Conservation (phyloP, 2,329 filamentous ascomycete species). For the Diaporthe batatas region DNA sequence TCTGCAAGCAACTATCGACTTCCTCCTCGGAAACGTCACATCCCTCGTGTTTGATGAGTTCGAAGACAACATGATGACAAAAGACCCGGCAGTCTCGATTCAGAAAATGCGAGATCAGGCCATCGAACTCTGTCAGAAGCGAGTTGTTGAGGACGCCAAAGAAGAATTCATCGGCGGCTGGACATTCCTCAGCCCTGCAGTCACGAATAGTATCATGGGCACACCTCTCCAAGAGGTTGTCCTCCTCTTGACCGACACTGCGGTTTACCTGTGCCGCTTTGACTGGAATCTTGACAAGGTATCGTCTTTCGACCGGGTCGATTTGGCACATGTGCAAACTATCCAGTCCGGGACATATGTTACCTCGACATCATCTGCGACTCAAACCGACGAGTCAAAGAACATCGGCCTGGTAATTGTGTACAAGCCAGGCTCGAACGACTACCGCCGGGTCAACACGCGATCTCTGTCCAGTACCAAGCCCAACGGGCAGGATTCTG, state of each 20-base stretch:
- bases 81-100: conserved; percentile 91
- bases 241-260: conserved; percentile 85
- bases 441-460: conserved; percentile 86
- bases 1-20: conserved; percentile 94
- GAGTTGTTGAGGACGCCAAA: conserved; percentile 84
- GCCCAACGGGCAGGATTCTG: conserved; percentile 44
- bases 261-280: conserved; percentile 89
- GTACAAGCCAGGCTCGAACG: conserved; percentile 79
- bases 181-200: conserved; percentile 84
- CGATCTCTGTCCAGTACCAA: conserved; percentile 75
- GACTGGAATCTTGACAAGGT: conserved; percentile 98
- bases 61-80: conserved; percentile 91
- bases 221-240: conserved; percentile 90
- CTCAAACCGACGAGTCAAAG: conserved; percentile 80
- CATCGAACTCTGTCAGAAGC: conserved; percentile 88
- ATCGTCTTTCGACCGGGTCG: conserved; percentile 88
- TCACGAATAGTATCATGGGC: conserved; percentile 76
- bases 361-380: conserved; percentile 84
- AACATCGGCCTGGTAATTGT: conserved; percentile 88
- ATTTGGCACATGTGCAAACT: conserved; percentile 77
- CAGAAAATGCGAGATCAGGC: conserved; percentile 87
- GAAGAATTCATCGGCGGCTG: conserved; percentile 92
- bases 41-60: conserved; percentile 93
- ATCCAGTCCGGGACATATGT: conserved; percentile 90
- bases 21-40: conserved; percentile 89